phyloP scores from a whole-genome alignment of 306 rosid species.

The Delonix regia region DNA sequence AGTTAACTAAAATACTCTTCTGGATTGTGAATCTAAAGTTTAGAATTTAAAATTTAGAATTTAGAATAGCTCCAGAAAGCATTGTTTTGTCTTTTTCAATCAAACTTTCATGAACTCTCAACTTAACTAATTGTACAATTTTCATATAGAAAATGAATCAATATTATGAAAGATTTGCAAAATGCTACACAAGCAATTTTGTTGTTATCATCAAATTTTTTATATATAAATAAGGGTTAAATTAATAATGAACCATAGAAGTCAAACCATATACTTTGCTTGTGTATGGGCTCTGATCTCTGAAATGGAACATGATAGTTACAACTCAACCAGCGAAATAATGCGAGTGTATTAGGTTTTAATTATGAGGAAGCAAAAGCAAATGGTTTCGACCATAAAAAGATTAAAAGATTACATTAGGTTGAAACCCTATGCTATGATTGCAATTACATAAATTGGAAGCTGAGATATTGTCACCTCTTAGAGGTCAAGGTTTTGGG shows the following conservation, averaged over 20 bases:
- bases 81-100: no score
- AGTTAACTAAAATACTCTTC: no score
- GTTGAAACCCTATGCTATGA: no score
- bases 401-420: no score
- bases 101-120: no score
- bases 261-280: neutral
- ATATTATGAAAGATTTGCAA: slow-evolving; percentile 26
- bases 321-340: neutral
- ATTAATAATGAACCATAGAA: neutral
- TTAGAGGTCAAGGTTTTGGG: neutral
- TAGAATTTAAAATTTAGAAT: no score
- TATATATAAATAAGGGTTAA: neutral
- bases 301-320: neutral
- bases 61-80: no score
- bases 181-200: neutral
- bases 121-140: slow-evolving; percentile 19
- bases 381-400: neutral
- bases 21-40: no score
- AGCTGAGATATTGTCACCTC: no score
- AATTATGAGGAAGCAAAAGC: no score
- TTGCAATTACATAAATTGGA: no score
- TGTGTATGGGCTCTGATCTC: neutral
- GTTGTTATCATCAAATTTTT: neutral
- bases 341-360: neutral
- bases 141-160: slow-evolving; percentile 35